Evolutionary conservation across 2,329 filamentous ascomycete genomes (phyloP), one percentile per base, ranked within the genome.

Genomic region (Tolypocladium pustulatum): DNA sequence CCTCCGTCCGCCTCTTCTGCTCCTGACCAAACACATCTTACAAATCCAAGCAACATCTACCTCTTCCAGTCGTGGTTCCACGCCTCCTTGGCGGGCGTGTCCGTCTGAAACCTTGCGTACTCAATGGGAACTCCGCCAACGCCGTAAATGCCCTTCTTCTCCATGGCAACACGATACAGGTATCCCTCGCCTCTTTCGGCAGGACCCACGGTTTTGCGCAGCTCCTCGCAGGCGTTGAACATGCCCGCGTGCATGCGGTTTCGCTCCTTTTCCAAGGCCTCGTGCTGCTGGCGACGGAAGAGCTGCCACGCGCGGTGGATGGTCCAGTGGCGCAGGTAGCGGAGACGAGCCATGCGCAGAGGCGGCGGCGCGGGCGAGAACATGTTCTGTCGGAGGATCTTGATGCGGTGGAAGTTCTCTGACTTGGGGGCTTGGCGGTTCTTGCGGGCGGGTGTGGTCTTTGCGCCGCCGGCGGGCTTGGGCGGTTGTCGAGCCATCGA

Each of bases 261-360:
- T 54, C 97, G 81, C 71, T 92, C 90, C 58, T 80, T 76, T 70
- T 89, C 81, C 56, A 85, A 81, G 40, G 78, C 75, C 63, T 82
- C 78, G 55, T 86, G 85, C 67, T 86, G 81, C 70, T 89, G 83
- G 65, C 86, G 82, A 67, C 87, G 85, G 75, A 88, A 88, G 36
- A 97, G 80, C 67, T 90, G 81, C 91, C 92, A 97, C 27, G 93
- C 93, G 66, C 94, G 91, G 79, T 97, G 92, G 74, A 99, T 97
- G 56, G 94, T 97, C 94, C 94, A 99, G 80, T 99, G 94, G 54
- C 94, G 90, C 63, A 99, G 85, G 74, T 86, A 83, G 59, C 94
- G 87, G 73, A 88, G 89, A 66, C 93, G 91, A 46, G 85, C 91
- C 82, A 97, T 92, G 67, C 91, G 88, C 64, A 99, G 83, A 0